These are phyloP conservation scores for Colletotrichum endophyticum DNA, from an alignment of 2,329 filamentous ascomycete species.

Conservation along the genomic window DNA sequence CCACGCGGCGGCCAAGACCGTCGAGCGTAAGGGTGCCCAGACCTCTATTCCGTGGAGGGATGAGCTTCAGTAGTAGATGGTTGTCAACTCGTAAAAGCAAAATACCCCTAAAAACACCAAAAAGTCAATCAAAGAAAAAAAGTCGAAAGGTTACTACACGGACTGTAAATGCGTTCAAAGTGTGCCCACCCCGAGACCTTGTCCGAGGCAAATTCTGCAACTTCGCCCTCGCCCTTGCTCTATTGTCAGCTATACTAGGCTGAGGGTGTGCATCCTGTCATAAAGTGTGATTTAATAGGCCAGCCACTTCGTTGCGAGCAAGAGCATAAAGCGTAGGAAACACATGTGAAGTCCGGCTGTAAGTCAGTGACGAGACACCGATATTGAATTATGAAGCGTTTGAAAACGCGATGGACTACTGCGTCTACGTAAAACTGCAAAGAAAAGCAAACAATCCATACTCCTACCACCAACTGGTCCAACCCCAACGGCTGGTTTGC, in stretches of 20 bases:
- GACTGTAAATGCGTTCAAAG: not conserved
- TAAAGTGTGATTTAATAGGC: not conserved
- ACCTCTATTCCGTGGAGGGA: constrained; percentile 50
- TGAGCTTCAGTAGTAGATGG: constrained; percentile 31
- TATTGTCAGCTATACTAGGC: not conserved
- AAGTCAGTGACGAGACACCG: not conserved
- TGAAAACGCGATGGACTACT: not conserved
- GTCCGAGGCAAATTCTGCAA: not conserved
- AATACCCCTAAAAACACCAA: not conserved
- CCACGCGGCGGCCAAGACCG: constrained; percentile 45
- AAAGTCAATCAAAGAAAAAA: not conserved
- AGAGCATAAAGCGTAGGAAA: not conserved
- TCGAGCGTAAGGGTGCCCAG: constrained; percentile 46
- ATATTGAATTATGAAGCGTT: not conserved
- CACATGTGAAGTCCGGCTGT: not conserved
- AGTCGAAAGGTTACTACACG: not conserved
- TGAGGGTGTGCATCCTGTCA: not conserved
- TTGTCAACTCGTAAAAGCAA: not conserved
- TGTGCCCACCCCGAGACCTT: not conserved
- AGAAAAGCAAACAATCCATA: not conserved
- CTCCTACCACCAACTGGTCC: constrained; percentile 5
- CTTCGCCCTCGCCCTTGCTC: not conserved
- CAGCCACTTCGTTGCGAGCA: not conserved
- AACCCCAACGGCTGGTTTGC: constrained; percentile 5
- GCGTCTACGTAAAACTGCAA: not conserved